These are phyloP conservation scores for Fusarium annulatum DNA, from an alignment of 2,329 filamentous ascomycete genomes.

Conservation along the genomic window DNA sequence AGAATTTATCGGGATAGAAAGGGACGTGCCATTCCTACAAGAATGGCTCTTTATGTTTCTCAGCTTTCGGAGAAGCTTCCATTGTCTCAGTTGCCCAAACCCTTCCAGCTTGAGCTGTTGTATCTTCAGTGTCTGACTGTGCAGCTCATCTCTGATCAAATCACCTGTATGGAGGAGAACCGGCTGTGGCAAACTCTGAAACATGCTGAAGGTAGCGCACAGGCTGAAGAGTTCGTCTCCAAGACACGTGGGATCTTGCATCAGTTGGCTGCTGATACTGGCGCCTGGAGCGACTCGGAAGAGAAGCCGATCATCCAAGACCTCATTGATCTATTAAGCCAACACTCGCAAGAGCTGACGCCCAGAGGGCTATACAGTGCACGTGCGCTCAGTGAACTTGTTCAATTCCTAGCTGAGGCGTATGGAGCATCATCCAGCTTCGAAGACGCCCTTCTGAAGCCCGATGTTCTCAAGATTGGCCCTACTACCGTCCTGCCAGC, in stretches of 20 bases:
- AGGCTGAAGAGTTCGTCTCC: constrained; percentile 58
- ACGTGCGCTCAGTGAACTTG: constrained; percentile 61
- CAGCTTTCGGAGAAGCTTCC: constrained; percentile 63
- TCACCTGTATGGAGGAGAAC: constrained; percentile 57
- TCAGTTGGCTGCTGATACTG: constrained; percentile 47
- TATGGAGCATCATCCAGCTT: constrained; percentile 58
- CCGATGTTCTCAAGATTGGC: constrained; percentile 60
- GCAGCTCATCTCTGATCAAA: constrained; percentile 65
- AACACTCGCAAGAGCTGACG: constrained; percentile 55
- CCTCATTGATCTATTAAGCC: constrained; percentile 58
- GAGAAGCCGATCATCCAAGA: constrained; percentile 54
- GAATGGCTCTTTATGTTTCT: constrained; percentile 78
- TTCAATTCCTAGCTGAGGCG: constrained; percentile 59
- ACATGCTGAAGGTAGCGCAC: constrained; percentile 48
- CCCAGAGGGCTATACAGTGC: constrained; percentile 64
- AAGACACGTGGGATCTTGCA: constrained; percentile 54
- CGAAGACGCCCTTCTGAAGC: constrained; percentile 60
- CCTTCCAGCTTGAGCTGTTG: constrained; percentile 61
- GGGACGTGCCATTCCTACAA: constrained; percentile 77
- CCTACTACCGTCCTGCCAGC: constrained; percentile 60
- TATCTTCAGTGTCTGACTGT: constrained; percentile 63
- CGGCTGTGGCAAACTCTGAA: constrained; percentile 60
- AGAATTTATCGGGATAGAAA: constrained; percentile 69
- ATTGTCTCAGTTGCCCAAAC: constrained; percentile 53
- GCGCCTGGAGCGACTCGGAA: constrained; percentile 53